Evolutionary conservation across 2,329 filamentous ascomycete species (phyloP).

Genomic region (Aureobasidium pullulans): DNA sequence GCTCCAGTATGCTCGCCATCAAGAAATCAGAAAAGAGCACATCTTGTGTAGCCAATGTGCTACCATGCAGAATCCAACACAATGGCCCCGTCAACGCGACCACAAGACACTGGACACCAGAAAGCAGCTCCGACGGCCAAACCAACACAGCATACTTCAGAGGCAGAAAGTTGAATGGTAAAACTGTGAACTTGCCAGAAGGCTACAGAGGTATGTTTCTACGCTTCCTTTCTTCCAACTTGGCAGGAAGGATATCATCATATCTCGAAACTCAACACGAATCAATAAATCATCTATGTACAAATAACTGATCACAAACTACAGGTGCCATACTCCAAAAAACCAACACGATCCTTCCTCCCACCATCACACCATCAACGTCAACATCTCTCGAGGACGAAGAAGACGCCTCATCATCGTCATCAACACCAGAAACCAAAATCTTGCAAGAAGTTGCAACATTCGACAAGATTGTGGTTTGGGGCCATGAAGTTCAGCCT

Average conservation of each 20-base stretch:
- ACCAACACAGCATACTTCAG: constrained; percentile 57
- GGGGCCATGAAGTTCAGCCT: constrained; percentile 67
- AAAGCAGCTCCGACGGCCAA: neutral
- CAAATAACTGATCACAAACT: too few relatives aligned
- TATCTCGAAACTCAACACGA: too few relatives aligned
- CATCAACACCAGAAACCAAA: constrained; percentile 45
- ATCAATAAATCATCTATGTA: too few relatives aligned
- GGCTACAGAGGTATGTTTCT: constrained; percentile 51
- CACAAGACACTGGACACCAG: constrained; percentile 63
- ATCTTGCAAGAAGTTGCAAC: constrained; percentile 55
- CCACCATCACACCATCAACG: neutral
- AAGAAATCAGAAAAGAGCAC: constrained; percentile 22
- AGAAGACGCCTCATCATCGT: constrained; percentile 37
- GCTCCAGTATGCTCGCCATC: constrained; percentile 35
- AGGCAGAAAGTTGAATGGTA: constrained; percentile 70
- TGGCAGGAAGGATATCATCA: neutral
- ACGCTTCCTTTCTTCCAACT: neutral
- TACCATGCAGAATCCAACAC: constrained; percentile 76
- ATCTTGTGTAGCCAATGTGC: constrained; percentile 55
- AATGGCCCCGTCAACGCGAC: constrained; percentile 61
- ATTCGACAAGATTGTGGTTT: constrained; percentile 74
- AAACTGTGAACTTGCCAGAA: constrained; percentile 58
- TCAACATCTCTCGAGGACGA: constrained; percentile 23
- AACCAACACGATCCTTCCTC: constrained; percentile 19
- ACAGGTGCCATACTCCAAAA: constrained; percentile 20